These are phyloP conservation scores for Bruguiera parviflora DNA, from an alignment of 345 rosid species.

Conservation along the genomic window DNA sequence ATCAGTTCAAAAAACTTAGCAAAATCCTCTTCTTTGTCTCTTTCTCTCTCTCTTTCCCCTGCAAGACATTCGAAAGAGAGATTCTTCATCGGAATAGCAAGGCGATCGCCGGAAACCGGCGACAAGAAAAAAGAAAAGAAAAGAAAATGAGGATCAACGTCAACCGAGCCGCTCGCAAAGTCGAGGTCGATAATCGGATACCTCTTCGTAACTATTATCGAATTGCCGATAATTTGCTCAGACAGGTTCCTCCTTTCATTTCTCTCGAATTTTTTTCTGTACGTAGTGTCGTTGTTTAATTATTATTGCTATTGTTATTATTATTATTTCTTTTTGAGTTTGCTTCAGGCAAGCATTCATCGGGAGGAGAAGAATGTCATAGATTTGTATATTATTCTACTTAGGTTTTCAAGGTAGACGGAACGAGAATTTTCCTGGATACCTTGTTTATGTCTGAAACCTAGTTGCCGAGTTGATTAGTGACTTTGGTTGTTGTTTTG, in stretches of 20 bases:
- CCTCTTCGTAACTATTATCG: slow-evolving; percentile 75
- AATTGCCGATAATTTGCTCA: slow-evolving; percentile 88
- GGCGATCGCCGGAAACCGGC: background rate
- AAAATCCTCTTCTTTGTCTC: background rate
- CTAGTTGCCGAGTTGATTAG: background rate
- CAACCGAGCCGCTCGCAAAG: slow-evolving; percentile 47
- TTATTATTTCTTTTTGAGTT: background rate
- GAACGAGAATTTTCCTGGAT: background rate
- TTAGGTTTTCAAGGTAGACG: slow-evolving; percentile 77
- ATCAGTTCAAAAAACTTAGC: no score
- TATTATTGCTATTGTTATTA: background rate
- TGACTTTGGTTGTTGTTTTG: slow-evolving; percentile 11
- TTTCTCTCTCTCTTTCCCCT: background rate
- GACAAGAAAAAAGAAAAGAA: background rate
- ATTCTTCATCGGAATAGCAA: background rate
- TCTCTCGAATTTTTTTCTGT: background rate
- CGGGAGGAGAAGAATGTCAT: slow-evolving; percentile 81
- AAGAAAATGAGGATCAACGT: slow-evolving; percentile 69
- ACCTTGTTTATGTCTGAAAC: background rate
- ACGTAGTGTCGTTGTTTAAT: background rate
- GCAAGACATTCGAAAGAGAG: background rate
- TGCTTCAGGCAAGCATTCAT: slow-evolving; percentile 65
- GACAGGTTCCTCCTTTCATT: slow-evolving; percentile 49
- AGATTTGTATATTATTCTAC: slow-evolving; percentile 85
- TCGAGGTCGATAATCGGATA: slow-evolving; percentile 81